These are phyloP conservation scores for Pichia sp. DNA, from an alignment of 1,139 yeast species.

Conservation along the genomic window DNA sequence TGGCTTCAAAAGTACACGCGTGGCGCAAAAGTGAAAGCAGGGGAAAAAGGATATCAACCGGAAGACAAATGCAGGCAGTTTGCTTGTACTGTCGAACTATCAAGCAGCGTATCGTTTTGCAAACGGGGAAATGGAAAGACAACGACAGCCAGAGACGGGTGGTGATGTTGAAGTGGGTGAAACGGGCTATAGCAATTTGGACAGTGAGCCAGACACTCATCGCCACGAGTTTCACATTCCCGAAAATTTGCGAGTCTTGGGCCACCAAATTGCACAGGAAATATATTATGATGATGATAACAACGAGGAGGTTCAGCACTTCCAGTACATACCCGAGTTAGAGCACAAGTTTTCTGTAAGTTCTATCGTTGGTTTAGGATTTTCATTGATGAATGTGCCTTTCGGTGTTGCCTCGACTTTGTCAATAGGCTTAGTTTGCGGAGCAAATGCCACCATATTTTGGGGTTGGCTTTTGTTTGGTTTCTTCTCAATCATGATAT, in stretches of 20 bases:
- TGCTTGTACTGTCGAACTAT: background rate
- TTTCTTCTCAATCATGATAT: slow-evolving; percentile 56
- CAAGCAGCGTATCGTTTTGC: no score
- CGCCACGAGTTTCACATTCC: slow-evolving; percentile 15
- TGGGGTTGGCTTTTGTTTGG: slow-evolving; percentile 70
- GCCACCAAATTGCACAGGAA: slow-evolving; percentile 27
- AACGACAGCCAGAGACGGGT: background rate
- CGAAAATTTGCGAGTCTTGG: slow-evolving; percentile 18
- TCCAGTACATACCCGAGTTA: slow-evolving; percentile 66
- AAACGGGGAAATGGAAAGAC: background rate
- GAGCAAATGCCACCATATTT: slow-evolving; percentile 67
- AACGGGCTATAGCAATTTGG: background rate
- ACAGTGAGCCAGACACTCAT: background rate
- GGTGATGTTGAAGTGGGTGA: background rate
- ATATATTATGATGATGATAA: slow-evolving; percentile 42
- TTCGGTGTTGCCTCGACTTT: slow-evolving; percentile 69
- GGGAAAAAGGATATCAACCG: background rate
- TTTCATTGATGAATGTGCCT: slow-evolving; percentile 76
- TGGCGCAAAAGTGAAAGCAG: background rate
- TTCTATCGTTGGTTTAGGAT: slow-evolving; percentile 69
- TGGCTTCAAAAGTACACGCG: background rate
- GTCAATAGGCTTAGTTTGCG: slow-evolving; percentile 65
- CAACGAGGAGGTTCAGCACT: slow-evolving; percentile 60
- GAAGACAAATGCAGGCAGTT: background rate
- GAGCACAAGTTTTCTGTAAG: slow-evolving; percentile 62